Conservation (phyloP, 768 basidiomycete genomes). For the Boletus sp. region DNA sequence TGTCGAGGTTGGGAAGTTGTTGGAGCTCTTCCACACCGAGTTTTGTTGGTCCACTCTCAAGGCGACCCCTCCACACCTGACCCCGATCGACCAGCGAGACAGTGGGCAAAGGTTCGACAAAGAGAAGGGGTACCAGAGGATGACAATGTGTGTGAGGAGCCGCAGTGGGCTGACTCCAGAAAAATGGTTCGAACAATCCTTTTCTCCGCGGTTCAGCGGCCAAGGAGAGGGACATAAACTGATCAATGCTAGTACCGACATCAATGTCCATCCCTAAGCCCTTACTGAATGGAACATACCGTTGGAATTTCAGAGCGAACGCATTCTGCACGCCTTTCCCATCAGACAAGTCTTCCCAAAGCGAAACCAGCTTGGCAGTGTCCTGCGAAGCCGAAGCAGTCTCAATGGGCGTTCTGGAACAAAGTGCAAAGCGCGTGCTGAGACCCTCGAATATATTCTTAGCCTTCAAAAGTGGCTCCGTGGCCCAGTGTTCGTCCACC, state of each 20-base stretch:
- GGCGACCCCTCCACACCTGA: slow-evolving; percentile 60
- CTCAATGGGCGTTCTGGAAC: slow-evolving; percentile 41
- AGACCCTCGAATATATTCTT: slow-evolving; percentile 53
- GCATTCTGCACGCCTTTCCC: slow-evolving; percentile 38
- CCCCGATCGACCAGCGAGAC: slow-evolving; percentile 67
- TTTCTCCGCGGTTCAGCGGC: slow-evolving; percentile 73
- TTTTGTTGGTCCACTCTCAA: slow-evolving; percentile 57
- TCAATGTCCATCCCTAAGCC: not conserved
- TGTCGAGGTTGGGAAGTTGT: slow-evolving; percentile 52
- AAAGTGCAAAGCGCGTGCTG: slow-evolving; percentile 49
- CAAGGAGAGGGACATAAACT: slow-evolving; percentile 76
- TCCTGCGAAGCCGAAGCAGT: slow-evolving; percentile 46
- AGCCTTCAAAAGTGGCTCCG: slow-evolving; percentile 41
- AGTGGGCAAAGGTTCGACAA: slow-evolving; percentile 71
- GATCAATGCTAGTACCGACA: slow-evolving; percentile 52
- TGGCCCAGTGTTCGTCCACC: slow-evolving; percentile 43
- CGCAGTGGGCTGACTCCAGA: slow-evolving; percentile 54
- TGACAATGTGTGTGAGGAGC: slow-evolving; percentile 40
- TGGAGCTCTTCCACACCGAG: slow-evolving; percentile 57
- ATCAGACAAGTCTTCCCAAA: slow-evolving; percentile 54
- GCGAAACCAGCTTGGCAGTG: slow-evolving; percentile 47
- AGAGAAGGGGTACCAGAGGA: slow-evolving; percentile 64
- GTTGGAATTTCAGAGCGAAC: slow-evolving; percentile 56
- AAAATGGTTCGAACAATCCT: slow-evolving; percentile 74
- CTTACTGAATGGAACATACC: slow-evolving; percentile 41